Evolutionary conservation across 768 basidiomycete genomes (phyloP).

Genomic region (Suillus fuscotomentosus): DNA sequence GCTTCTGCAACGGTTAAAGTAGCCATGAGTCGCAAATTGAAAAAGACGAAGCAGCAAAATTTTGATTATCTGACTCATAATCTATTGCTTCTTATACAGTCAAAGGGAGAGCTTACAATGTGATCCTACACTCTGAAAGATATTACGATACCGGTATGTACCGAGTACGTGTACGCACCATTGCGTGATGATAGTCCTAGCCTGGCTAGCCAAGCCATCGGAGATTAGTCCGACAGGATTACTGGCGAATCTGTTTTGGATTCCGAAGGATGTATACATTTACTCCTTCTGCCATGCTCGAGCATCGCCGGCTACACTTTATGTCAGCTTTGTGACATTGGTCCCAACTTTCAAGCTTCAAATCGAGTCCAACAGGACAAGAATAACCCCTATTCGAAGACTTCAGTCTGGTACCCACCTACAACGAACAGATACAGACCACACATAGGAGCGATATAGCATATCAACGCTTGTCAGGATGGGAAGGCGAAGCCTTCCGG

Average conservation of each 20-base stretch:
- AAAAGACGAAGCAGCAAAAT: neutral
- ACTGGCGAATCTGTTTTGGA: neutral
- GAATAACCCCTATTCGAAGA: neutral
- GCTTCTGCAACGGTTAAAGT: neutral
- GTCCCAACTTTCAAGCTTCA: neutral
- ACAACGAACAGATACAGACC: neutral
- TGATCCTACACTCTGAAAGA: neutral
- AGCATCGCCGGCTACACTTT: no score
- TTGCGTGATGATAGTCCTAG: neutral
- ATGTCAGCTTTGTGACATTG: neutral
- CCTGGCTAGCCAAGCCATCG: neutral
- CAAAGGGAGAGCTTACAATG: neutral
- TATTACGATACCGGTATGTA: neutral
- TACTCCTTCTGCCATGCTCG: neutral
- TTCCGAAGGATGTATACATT: neutral
- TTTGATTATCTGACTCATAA: neutral
- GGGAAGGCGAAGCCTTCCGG: neutral
- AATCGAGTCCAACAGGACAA: neutral
- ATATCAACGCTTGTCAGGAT: neutral
- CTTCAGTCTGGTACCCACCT: neutral
- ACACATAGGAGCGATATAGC: neutral
- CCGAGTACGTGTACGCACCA: neutral
- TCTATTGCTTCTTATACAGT: conserved; percentile 1
- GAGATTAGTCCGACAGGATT: neutral
- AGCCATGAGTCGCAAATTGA: neutral